Evolutionary conservation across 23 red algal genomes (phyloP).

Genomic region (Gracilariopsis chorda): DNA sequence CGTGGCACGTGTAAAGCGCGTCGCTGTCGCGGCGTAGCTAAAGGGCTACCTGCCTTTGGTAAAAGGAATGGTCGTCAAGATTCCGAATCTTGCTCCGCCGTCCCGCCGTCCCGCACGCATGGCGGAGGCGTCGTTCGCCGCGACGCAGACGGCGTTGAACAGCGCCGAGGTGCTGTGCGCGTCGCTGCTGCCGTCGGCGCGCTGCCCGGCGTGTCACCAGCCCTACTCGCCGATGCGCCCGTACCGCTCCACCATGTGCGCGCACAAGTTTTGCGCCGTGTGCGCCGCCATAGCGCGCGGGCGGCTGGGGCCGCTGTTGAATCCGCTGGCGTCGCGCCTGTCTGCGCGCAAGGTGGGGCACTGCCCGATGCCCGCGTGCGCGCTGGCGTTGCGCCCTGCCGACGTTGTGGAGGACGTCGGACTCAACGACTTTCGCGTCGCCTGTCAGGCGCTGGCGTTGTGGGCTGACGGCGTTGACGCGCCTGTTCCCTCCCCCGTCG

Average conservation of each 20-base stretch:
- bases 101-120: too few relatives aligned
- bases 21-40: too few relatives aligned
- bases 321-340: neutral
- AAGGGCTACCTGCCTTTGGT: too few relatives aligned
- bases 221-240: neutral
- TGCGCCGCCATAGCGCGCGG: neutral
- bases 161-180: neutral
- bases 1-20: too few relatives aligned
- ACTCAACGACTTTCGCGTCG: neutral
- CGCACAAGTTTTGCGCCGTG: neutral
- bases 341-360: too few relatives aligned
- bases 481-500: too few relatives aligned
- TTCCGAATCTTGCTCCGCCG: too few relatives aligned
- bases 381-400: neutral
- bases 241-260: neutral
- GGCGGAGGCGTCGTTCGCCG: too few relatives aligned
- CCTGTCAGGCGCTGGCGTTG: neutral
- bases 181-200: neutral
- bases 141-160: neutral
- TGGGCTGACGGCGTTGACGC: neutral
- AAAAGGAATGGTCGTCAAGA: too few relatives aligned
- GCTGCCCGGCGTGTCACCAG: neutral
- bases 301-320: neutral
- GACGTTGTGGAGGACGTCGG: constrained; percentile 23
- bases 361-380: neutral